Conservation (phyloP, 176 grass and related monocot genomes). For the Rhipidocladum racemiflorum region DNA sequence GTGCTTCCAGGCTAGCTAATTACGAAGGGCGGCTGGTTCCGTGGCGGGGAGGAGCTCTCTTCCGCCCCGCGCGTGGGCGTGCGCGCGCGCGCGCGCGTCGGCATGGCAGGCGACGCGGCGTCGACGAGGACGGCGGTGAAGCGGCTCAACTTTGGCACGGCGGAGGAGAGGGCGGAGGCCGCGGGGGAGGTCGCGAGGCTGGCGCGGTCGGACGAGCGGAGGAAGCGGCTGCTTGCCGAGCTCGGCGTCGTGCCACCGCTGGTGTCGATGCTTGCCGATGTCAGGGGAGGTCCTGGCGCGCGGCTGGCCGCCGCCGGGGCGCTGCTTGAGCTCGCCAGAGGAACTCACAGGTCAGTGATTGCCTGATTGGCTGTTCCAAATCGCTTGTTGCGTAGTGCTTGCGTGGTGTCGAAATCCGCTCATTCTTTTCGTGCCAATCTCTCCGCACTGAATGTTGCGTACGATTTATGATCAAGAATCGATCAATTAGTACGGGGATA, state of each 20-base stretch:
- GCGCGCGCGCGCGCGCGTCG: neutral
- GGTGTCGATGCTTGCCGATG: constrained; percentile 43
- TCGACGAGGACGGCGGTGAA: constrained; percentile 37
- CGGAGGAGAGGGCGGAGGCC: constrained; percentile 44
- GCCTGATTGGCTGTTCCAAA: neutral
- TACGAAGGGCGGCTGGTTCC: neutral
- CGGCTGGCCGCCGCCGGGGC: constrained; percentile 34
- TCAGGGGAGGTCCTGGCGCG: neutral
- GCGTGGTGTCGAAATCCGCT: neutral
- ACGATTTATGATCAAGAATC: neutral
- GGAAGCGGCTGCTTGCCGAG: constrained; percentile 46
- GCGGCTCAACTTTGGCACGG: constrained; percentile 49
- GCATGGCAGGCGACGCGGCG: neutral
- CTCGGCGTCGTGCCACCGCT: constrained; percentile 61
- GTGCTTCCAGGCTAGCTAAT: neutral
- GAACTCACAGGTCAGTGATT: constrained; percentile 52
- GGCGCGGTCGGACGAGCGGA: constrained; percentile 38
- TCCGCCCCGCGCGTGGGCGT: neutral
- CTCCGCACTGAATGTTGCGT: neutral
- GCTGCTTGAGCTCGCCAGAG: constrained; percentile 55
- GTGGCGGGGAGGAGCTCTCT: neutral
- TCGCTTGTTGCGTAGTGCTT: neutral
- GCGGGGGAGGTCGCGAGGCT: constrained; percentile 42
- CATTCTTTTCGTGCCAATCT: neutral
- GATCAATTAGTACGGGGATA: neutral